Conservation (phyloP, 306 rosid genomes). For the Cicer chorassanicum region DNA sequence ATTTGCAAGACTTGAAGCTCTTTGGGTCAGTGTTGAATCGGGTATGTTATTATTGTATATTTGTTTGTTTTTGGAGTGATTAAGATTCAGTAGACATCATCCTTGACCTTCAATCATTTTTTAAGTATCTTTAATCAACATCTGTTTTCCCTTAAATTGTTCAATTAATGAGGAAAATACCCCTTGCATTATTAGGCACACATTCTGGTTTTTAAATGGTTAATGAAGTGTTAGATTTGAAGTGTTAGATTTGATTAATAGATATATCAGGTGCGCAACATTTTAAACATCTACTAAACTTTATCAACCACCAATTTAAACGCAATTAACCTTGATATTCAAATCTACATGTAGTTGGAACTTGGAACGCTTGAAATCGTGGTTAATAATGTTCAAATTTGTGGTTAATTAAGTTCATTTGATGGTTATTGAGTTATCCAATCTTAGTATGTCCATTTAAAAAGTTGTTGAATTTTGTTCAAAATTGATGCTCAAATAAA, state of each 20-base stretch:
- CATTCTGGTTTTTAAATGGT: constrained; percentile 20
- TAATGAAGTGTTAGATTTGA: neutral
- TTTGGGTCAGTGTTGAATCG: constrained; percentile 90
- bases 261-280: neutral
- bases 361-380: neutral
- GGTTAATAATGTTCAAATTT: neutral
- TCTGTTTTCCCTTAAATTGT: neutral
- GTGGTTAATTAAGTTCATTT: neutral
- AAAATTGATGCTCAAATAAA: neutral
- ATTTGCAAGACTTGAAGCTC: constrained; percentile 60
- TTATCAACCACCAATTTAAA: neutral
- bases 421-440: neutral
- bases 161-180: neutral
- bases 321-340: neutral
- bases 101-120: constrained; percentile 27
- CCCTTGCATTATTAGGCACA: constrained; percentile 22
- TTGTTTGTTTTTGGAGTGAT: constrained; percentile 29
- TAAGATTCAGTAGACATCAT: constrained; percentile 24
- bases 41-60: constrained; percentile 56
- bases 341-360: neutral
- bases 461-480: neutral
- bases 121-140: neutral
- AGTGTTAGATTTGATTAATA: neutral
- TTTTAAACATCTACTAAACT: neutral
- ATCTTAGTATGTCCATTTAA: neutral